phyloP scores from a whole-genome alignment of 176 grass and related monocot genomes.

The Leersia perrieri region DNA sequence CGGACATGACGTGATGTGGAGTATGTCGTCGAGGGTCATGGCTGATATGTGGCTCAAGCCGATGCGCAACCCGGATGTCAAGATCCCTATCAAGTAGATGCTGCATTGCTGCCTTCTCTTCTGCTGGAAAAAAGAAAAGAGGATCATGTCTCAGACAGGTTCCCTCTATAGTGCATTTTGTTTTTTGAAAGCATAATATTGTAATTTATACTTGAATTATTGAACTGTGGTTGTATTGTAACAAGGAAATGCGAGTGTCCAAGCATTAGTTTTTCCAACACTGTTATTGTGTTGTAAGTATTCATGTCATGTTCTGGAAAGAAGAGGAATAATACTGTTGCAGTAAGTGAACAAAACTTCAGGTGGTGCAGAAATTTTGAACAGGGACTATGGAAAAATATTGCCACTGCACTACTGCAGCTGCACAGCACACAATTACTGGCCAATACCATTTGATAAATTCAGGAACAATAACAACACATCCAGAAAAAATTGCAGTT shows the following conservation, averaged over 20 bases:
- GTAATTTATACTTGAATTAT: neutral
- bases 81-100: constrained; percentile 33
- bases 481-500: neutral
- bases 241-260: neutral
- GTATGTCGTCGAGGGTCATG: constrained; percentile 88
- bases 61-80: constrained; percentile 87
- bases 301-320: neutral
- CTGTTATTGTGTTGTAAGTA: constrained; percentile 4
- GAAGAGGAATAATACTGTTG: neutral
- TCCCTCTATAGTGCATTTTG: neutral
- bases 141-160: neutral
- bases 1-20: constrained; percentile 64
- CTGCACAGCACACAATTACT: neutral
- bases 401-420: neutral
- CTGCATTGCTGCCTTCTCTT: neutral
- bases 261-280: neutral
- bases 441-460: neutral
- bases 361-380: neutral
- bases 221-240: constrained; percentile 10
- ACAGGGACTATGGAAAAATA: neutral
- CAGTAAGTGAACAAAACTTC: neutral
- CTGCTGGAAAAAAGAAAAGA: neutral
- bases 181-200: neutral
- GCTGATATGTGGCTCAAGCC: constrained; percentile 97
- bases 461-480: neutral